phyloP scores from a whole-genome alignment of 306 rosid species.

The Carpinus viminea region DNA sequence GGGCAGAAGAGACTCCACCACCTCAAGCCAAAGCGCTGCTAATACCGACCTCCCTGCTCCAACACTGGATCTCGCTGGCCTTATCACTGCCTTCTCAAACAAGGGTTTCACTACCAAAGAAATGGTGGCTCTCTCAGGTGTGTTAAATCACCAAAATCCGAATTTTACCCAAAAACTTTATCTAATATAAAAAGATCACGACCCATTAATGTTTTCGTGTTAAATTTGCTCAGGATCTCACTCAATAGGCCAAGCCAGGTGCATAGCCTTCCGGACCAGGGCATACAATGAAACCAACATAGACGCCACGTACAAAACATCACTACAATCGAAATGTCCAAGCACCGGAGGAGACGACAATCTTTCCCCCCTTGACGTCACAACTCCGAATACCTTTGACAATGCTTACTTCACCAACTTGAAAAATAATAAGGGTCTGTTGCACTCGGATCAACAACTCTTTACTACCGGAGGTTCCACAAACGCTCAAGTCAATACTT shows the following conservation, averaged over 20 bases:
- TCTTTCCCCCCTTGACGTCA: constrained; percentile 6
- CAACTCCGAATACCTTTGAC: not conserved
- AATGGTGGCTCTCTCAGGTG: constrained; percentile 55
- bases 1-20: constrained; percentile 60
- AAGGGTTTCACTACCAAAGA: constrained; percentile 36
- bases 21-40: constrained; percentile 38
- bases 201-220: too few species aligned
- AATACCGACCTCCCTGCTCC: constrained; percentile 53
- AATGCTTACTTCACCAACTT: constrained; percentile 26
- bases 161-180: too few species aligned
- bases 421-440: constrained; percentile 23
- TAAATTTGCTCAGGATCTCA: constrained; percentile 28
- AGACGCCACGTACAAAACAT: constrained; percentile 22
- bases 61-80: constrained; percentile 32
- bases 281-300: constrained; percentile 45
- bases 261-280: constrained; percentile 23
- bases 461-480: constrained; percentile 29
- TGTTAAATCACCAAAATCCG: too few species aligned
- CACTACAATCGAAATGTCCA: constrained; percentile 30
- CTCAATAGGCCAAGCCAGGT: constrained; percentile 38
- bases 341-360: constrained; percentile 27
- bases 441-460: constrained; percentile 42
- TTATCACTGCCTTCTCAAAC: constrained; percentile 34
- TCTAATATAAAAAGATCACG: too few species aligned
- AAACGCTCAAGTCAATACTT: constrained; percentile 16